Evolutionary conservation across 78 protist species (phyloP).

Genomic region (Acrasis kona): DNA sequence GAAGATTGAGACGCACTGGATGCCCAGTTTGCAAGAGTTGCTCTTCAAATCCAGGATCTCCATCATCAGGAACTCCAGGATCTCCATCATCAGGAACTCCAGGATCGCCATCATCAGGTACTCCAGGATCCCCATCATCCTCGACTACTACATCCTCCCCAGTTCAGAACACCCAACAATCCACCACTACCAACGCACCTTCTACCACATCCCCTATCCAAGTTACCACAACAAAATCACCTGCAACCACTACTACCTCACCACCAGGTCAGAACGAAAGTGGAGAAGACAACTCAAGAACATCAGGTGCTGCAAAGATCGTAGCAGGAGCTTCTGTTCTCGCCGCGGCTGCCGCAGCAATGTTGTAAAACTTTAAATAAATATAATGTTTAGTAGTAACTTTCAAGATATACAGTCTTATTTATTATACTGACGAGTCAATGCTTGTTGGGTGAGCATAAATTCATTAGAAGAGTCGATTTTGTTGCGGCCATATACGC

Average conservation of each 20-base stretch:
- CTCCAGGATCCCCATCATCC: neutral
- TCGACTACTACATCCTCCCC: neutral
- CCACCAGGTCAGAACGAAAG: too few species aligned
- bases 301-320: neutral
- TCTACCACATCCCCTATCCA: neutral
- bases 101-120: neutral
- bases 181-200: neutral
- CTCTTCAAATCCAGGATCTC: neutral
- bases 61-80: neutral
- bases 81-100: neutral
- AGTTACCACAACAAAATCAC: too few species aligned
- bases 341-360: neutral
- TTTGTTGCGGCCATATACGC: too few species aligned
- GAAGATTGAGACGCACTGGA: too few species aligned
- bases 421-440: too few species aligned
- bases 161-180: neutral
- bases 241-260: too few species aligned
- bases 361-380: too few species aligned
- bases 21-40: too few species aligned
- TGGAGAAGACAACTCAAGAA: neutral
- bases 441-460: too few species aligned
- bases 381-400: too few species aligned
- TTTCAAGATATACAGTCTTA: too few species aligned
- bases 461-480: too few species aligned
- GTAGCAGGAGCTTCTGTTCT: neutral